Evolutionary conservation across 164 flowering plant genomes (phyloP), one percentile per base, ranked within the genome.

Genomic region (Vitis cinerea): DNA sequence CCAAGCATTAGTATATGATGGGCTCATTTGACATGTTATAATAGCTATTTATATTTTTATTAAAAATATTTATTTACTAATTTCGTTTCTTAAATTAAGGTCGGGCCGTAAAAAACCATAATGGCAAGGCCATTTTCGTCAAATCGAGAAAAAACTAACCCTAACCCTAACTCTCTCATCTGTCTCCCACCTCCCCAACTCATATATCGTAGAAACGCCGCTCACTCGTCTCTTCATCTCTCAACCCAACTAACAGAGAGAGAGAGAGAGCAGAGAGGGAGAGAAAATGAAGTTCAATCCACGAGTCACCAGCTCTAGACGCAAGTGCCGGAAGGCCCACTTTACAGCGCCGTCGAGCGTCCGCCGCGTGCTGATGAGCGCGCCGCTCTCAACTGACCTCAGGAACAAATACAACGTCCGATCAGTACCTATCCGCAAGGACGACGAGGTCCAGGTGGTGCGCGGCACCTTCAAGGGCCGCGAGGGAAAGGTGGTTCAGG

Each of bases 401-500:
- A 83, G 91, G 0, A 54, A 71, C 73, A 89, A 89, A 77, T 81
- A 89, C 88, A 89, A 86, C 80, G 94, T 88, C 10, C 75, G 92
- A 2, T 89, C 93, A 1, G 83, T 91, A 80, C 93, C 93, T 16
- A 83, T 90, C 12, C 90, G 97, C 70, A 90, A 89, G 76, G 97
- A 90, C 76, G 97, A 90, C 75, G 97, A 90, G 80, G 97, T 90
- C 1, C 89, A 84, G 79, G 89, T 90, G 1, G 90, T 86, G 9
- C 82, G 93, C 2, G 97, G 97, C 0, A 85, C 97, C 62, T 90
- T 51, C 86, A 90, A 90, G 77, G 97, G 93, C 3, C 84, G 92
- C 1, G 97, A 90, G 63, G 93, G 93, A 2, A 90, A 91, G 75
- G 89, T 91, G 4, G 88, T 90, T 9, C 93, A 88, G 76, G 97